Base-by-base conservation (phyloP, 345 rosid species). In the Hibiscus syriacus region DNA sequence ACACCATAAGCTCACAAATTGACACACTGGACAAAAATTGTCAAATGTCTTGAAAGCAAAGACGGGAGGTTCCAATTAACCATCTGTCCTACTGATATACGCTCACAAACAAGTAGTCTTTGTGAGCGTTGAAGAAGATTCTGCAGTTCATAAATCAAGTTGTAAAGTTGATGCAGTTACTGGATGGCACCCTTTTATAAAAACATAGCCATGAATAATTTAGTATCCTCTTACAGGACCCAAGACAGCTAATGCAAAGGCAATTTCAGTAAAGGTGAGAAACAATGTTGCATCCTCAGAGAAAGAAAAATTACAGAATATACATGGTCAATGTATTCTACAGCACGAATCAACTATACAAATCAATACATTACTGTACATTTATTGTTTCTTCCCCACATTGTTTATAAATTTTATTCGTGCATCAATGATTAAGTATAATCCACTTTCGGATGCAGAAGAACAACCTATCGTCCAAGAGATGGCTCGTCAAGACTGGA, bases 401-500 rank as follows among this genome's bases (percentile, higher is more conserved):
- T 1, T 20, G 63, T 5, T 48, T 34, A 36, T 9, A 5, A 43
- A 22, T 54, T n/a, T 19, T 25, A 68, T 2, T 34, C 27, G 54
- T 20, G 54, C 34, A 41, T 46, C 2, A 54, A 67, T 30, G 52
- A 48, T 55, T 71, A 67, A 43, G 64, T n/a, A 68, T 55, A 23
- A 70, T 26, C 38, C 62, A 53, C 59, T 17, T 53, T 34, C 5
- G 19, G 25, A 56, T 70, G 38, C 29, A 48, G 70, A 66, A 46
- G 12, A 32, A 58, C 64, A 58, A 43, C 76, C 45, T 52, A 71
- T 74, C 67, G 8, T 43, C 52, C 36, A 16, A 41, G 26, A 50
- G 69, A 63, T 63, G 63, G 64, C n/a, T 32, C 43, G 74, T 90
- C 84, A 89, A 29, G 93, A 85, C 78, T 86, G 92, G 80, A 94